These are phyloP conservation scores for Dendryphion nanum DNA, from an alignment of 2,329 filamentous ascomycete species.

Conservation along the genomic window DNA sequence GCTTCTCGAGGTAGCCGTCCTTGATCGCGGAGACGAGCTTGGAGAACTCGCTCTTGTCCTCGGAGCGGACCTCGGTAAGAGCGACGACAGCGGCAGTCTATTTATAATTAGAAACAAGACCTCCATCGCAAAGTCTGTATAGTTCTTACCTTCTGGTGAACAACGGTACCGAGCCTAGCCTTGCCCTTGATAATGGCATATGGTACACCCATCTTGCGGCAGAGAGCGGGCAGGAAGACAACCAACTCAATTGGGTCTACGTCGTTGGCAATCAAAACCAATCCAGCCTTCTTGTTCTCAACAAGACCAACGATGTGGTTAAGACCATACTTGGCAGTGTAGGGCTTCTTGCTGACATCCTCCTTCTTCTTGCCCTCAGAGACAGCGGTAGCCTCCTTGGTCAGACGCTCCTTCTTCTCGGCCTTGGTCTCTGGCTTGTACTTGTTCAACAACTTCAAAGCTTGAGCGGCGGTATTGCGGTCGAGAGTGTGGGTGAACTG, in stretches of 20 bases:
- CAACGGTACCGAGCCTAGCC: conserved; percentile 96
- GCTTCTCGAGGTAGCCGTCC: conserved; percentile 96
- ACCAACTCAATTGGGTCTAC: conserved; percentile 99
- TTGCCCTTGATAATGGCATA: conserved; percentile 99
- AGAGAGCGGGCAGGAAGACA: conserved; percentile 97
- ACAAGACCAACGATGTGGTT: conserved; percentile 76
- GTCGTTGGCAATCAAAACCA: conserved; percentile 98
- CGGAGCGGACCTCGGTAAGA: conserved; percentile 91
- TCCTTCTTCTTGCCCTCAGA: conserved; percentile 99
- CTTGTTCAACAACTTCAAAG: conserved; percentile 99
- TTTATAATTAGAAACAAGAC: conserved; percentile 34
- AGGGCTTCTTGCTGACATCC: conserved; percentile 97
- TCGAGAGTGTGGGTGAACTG: conserved; percentile 94
- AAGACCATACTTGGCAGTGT: conserved; percentile 98
- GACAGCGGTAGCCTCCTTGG: conserved; percentile 96
- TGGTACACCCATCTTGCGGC: conserved; percentile 98
- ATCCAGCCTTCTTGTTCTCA: conserved; percentile 96
- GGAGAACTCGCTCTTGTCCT: conserved; percentile 97
- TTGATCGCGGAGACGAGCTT: conserved; percentile 97
- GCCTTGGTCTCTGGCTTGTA: conserved; percentile 98
- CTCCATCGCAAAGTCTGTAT: no score
- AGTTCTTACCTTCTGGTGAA: conserved; percentile 94
- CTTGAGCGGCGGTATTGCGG: conserved; percentile 73
- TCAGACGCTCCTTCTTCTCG: conserved; percentile 99
- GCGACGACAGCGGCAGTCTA: conserved; percentile 94